Evolutionary conservation across 1,284 basidiomycete species (phyloP).

Genomic region (Meira miltonrushii): DNA sequence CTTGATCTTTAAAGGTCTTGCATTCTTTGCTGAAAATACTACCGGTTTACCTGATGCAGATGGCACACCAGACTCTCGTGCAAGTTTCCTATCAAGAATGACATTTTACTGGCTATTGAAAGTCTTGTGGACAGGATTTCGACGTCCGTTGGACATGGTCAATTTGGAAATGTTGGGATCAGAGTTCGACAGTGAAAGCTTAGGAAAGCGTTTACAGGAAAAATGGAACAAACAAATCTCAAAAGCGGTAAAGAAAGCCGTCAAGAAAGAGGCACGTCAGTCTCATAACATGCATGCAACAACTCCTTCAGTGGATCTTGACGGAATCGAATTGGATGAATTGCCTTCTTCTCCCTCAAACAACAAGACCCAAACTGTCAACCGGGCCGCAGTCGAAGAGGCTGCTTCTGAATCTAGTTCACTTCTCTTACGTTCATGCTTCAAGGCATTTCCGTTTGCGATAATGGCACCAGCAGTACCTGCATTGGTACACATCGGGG

Average conservation of each 20-base stretch:
- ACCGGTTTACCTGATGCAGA: slow-evolving; percentile 14
- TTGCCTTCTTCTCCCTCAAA: neutral
- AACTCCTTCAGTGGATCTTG: neutral
- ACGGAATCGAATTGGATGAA: neutral
- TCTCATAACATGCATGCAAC: neutral
- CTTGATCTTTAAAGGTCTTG: slow-evolving; percentile 23
- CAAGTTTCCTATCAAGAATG: slow-evolving; percentile 31
- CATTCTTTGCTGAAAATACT: slow-evolving; percentile 29
- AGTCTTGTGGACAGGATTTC: slow-evolving; percentile 25
- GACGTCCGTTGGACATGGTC: slow-evolving; percentile 21
- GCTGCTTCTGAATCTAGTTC: no score
- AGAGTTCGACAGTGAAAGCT: slow-evolving; percentile 20
- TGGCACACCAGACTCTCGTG: slow-evolving; percentile 23
- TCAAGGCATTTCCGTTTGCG: slow-evolving; percentile 26
- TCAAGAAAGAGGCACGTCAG: neutral
- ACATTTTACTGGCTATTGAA: slow-evolving; percentile 34
- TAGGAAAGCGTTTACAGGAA: slow-evolving; percentile 15
- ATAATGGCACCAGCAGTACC: slow-evolving; percentile 33
- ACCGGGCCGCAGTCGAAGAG: no score
- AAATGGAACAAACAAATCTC: slow-evolving; percentile 1
- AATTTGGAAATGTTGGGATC: slow-evolving; percentile 27
- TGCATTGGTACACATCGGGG: slow-evolving; percentile 23
- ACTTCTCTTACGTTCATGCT: slow-evolving; percentile 21
- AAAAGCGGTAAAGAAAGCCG: neutral
- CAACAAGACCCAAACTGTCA: neutral